Evolutionary conservation across 1,284 basidiomycete genomes (phyloP).

Genomic region (Tetrapyrgos nigripes): DNA sequence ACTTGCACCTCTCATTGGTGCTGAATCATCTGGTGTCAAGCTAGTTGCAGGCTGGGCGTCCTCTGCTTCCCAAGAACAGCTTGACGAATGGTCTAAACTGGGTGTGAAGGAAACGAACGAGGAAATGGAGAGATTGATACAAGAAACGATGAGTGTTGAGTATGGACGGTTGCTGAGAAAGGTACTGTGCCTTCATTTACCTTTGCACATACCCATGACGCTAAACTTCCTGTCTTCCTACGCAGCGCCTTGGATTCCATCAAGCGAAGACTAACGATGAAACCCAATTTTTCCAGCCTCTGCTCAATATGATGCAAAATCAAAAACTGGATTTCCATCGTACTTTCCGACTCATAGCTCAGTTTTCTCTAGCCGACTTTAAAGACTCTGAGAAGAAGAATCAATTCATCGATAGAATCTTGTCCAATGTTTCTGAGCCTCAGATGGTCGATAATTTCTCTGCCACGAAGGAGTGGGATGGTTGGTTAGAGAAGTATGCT

Average conservation of each 20-base stretch:
- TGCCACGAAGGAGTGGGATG: conserved; percentile 56
- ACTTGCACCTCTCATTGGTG: conserved; percentile 84
- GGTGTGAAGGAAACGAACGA: conserved; percentile 59
- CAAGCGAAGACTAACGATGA: conserved; percentile 64
- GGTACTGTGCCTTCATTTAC: conserved; percentile 55
- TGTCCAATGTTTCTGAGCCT: conserved; percentile 53
- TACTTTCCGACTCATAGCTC: conserved; percentile 75
- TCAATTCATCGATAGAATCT: conserved; percentile 55
- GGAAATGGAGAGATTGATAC: conserved; percentile 64
- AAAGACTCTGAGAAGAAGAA: conserved; percentile 37
- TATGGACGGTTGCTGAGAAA: conserved; percentile 74
- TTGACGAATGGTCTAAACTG: conserved; percentile 66
- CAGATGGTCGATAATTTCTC: conserved; percentile 44
- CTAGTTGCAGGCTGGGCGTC: conserved; percentile 71
- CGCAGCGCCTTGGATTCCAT: conserved; percentile 77
- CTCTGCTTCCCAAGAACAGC: conserved; percentile 55
- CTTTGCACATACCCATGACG: conserved; percentile 1
- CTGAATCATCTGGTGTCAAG: conserved; percentile 67
- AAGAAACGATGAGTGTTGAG: conserved; percentile 60
- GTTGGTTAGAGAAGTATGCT: conserved; percentile 77
- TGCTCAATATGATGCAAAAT: conserved; percentile 72
- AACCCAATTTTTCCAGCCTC: conserved; percentile 59
- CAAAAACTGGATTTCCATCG: conserved; percentile 85
- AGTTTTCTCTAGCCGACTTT: conserved; percentile 60
- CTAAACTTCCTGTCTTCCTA: background rate